Evolutionary conservation across 1,139 yeast species (phyloP), one percentile per base, ranked within the genome.

Genomic region (Yamadazyma atlantica): DNA sequence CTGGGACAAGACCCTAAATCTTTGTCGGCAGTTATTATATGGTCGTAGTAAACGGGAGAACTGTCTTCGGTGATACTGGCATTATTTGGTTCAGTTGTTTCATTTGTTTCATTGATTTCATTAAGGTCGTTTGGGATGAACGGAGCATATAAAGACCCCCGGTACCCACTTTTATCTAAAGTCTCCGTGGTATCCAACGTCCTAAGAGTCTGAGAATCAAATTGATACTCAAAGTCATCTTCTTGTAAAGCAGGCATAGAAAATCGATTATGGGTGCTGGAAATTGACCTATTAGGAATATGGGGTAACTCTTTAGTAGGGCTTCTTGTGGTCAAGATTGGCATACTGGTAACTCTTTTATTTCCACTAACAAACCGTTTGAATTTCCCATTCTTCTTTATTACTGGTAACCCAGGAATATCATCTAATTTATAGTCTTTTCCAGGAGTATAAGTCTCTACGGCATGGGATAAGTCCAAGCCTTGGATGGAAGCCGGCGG

Each of bases 341-440:
- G 51, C 44, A 44, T 38, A 37, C 49, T 41, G 9, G 39, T 32
- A n/a, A 43, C 29, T 29, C 50, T 35, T 24, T 29, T 46, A n/a
- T 48, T 32, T 13, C 29, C 35, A n/a, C 44, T 25, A 14, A 53
- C 43, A 34, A 55, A 56, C 23, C 55, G 45, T 35, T 48, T 49
- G 29, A 62, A 41, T 29, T 42, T 47, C 1, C 66, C 66, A n/a
- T 43, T 46, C 16, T 46, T 46, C 33, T 50, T 50, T 41, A 58
- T 57, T 1, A 62, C 54, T 2, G 73, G 72, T 11, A 65, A 39
- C 1, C 48, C 48, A 2, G 73, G 73, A 10, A 70, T 51, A 35
- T 69, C 73, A 4, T 51, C 51, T 10, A 52, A 25, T 4, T 55
- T 41, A 40, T 49, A 53, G 8, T 46, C 47, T 17, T 38, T 40